A percentile compares a stretch with the other conserved stretches of the same genome.
Evolutionary conservation across 2,329 filamentous ascomycete genomes (phyloP).

Genomic region (Metarhizium humberi): DNA sequence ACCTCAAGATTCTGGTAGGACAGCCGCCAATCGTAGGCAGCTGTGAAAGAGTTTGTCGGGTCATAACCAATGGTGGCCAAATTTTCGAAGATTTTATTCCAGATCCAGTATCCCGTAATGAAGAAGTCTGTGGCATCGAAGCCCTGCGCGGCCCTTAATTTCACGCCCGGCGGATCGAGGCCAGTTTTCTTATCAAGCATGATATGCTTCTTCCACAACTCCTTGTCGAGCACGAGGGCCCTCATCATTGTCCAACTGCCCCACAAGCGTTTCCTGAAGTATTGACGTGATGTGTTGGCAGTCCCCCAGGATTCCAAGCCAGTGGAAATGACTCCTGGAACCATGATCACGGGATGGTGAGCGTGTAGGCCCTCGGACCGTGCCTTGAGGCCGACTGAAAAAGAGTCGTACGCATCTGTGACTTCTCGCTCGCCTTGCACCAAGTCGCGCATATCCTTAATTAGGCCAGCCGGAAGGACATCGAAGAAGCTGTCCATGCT

Average conservation of each 20-base stretch:
- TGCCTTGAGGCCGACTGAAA: constrained; percentile 79
- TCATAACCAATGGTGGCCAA: constrained; percentile 94
- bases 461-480: constrained; percentile 74
- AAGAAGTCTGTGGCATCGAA: constrained; percentile 98
- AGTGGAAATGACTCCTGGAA: constrained; percentile 94
- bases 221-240: constrained; percentile 85
- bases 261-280: constrained; percentile 93
- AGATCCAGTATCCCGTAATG: constrained; percentile 90
- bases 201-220: constrained; percentile 89
- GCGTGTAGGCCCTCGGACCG: constrained; percentile 71
- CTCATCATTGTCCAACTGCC: constrained; percentile 99
- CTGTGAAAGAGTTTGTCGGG: constrained; percentile 63
- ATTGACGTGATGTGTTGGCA: constrained; percentile 70
- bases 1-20: constrained; percentile 83
- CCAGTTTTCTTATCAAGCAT: constrained; percentile 93
- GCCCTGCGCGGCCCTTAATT: constrained; percentile 85
- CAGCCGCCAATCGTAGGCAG: constrained; percentile 83
- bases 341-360: constrained; percentile 88
- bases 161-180: constrained; percentile 81
- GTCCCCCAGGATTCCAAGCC: constrained; percentile 97
- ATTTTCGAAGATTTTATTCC: constrained; percentile 98
- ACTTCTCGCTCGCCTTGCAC: constrained; percentile 77
- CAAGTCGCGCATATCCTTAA: constrained; percentile 78
- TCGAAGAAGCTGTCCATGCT: constrained; percentile 83
- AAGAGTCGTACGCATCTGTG: constrained; percentile 84